These are phyloP conservation scores for Candolleomyces efflorescens DNA, from an alignment of 768 basidiomycete species.

Conservation along the genomic window DNA sequence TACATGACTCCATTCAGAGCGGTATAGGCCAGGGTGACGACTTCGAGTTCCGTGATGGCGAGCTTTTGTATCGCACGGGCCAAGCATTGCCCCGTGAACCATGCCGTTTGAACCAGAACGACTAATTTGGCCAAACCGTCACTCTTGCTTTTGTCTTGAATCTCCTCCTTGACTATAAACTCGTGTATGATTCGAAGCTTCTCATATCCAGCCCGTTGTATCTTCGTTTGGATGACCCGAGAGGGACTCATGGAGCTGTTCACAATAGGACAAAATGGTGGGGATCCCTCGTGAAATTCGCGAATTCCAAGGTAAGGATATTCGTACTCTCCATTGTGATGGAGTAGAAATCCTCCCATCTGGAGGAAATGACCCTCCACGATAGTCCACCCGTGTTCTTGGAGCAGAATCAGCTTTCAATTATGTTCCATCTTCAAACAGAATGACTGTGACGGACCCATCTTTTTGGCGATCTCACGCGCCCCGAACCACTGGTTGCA, in stretches of 20 bases:
- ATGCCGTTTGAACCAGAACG: constrained; percentile 2
- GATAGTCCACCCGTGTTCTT: neutral
- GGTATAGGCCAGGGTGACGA: constrained; percentile 14
- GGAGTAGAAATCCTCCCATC: constrained; percentile 25
- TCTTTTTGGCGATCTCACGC: constrained; percentile 3
- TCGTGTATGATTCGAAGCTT: no score
- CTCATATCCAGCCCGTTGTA: no score
- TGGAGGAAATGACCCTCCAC: constrained; percentile 21
- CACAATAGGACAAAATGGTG: no score
- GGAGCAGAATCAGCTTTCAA: neutral
- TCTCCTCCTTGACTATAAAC: neutral
- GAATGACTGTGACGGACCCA: neutral
- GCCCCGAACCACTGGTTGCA: constrained; percentile 15
- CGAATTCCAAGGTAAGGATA: neutral
- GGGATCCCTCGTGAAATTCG: no score
- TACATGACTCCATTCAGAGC: constrained; percentile 11
- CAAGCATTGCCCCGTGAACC: constrained; percentile 11
- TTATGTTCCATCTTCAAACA: neutral
- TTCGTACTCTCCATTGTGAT: constrained; percentile 2
- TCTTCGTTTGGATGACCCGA: no score
- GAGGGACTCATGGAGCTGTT: no score
- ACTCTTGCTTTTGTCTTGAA: constrained; percentile 14
- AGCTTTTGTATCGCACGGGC: constrained; percentile 5
- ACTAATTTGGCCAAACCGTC: constrained; percentile 8
- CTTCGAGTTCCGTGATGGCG: constrained; percentile 14